A percentile compares a stretch with the other conserved stretches of the same genome.
These are phyloP conservation scores for Vitis hybrid DNA, from an alignment of 177 flowering plant species.

Conservation along the genomic window DNA sequence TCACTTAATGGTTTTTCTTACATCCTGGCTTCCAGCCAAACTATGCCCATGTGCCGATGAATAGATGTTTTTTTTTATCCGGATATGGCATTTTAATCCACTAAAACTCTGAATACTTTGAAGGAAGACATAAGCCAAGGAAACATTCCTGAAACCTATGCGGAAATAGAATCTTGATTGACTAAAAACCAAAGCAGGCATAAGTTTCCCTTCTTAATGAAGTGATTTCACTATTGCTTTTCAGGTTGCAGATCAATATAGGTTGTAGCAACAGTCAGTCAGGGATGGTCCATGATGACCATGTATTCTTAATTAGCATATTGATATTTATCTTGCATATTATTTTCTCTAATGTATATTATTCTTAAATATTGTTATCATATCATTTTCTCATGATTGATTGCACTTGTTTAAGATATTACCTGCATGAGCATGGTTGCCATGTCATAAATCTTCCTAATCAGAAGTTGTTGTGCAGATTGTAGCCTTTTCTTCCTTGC, in stretches of 20 bases:
- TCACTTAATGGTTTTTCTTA: too few relatives aligned
- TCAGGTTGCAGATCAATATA: background rate
- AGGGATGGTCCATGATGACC: background rate
- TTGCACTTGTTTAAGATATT: background rate
- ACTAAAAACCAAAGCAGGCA: background rate
- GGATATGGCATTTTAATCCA: too few relatives aligned
- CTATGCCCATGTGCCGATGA: too few relatives aligned
- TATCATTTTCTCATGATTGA: background rate
- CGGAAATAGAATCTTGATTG: background rate
- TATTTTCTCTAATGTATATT: background rate
- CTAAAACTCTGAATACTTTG: too few relatives aligned
- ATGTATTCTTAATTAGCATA: background rate
- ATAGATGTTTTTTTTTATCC: too few relatives aligned
- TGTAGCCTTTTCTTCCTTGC: background rate
- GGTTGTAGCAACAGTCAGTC: background rate
- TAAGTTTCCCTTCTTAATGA: slow-evolving; percentile 1
- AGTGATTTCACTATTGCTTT: background rate
- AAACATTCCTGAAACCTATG: too few relatives aligned
- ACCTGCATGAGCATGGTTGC: background rate
- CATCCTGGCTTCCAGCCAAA: too few relatives aligned
- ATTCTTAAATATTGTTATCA: background rate
- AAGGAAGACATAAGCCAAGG: too few relatives aligned
- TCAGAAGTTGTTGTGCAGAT: background rate
- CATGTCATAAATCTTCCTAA: too few relatives aligned
- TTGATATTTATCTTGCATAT: background rate